phyloP scores from a whole-genome alignment of 108 stramenopile genomes.

The Schizochytrium sp. region DNA sequence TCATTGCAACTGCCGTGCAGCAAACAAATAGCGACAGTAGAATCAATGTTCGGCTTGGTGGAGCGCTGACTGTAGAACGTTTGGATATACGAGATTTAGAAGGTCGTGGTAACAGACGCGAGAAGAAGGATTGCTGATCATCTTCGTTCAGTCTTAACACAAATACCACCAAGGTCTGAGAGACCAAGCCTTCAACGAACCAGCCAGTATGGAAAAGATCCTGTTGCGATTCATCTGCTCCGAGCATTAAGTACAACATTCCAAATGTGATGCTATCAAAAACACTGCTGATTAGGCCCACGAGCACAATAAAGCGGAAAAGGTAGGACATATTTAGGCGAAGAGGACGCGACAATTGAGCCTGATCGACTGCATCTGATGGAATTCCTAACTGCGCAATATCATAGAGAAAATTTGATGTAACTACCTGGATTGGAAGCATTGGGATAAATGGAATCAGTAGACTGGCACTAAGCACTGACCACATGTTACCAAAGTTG shows the following conservation, averaged over 20 bases:
- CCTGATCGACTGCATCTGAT: constrained; percentile 5
- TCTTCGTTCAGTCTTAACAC: background rate
- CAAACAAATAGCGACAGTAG: constrained; percentile 18
- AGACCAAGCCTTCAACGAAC: constrained; percentile 52
- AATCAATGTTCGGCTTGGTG: background rate
- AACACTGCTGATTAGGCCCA: constrained; percentile 36
- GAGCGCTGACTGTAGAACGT: constrained; percentile 9
- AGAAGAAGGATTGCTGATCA: background rate
- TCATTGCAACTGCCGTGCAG: background rate
- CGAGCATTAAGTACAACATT: background rate
- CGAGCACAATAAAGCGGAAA: constrained; percentile 23
- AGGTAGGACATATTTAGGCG: constrained; percentile 36
- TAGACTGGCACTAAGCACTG: constrained; percentile 11
- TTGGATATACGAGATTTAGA: background rate
- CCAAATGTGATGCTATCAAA: constrained; percentile 47
- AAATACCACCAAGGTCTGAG: constrained; percentile 54
- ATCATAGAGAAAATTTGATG: constrained; percentile 52
- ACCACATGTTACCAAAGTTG: constrained; percentile 59
- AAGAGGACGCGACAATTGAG: background rate
- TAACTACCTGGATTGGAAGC: constrained; percentile 55
- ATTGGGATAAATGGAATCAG: constrained; percentile 42
- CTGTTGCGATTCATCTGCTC: constrained; percentile 43
- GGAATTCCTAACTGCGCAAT: constrained; percentile 54
- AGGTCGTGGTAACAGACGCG: background rate
- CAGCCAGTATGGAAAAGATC: constrained; percentile 55